phyloP scores from a whole-genome alignment of 73 alveolate species.

The Stentor roeselii region DNA sequence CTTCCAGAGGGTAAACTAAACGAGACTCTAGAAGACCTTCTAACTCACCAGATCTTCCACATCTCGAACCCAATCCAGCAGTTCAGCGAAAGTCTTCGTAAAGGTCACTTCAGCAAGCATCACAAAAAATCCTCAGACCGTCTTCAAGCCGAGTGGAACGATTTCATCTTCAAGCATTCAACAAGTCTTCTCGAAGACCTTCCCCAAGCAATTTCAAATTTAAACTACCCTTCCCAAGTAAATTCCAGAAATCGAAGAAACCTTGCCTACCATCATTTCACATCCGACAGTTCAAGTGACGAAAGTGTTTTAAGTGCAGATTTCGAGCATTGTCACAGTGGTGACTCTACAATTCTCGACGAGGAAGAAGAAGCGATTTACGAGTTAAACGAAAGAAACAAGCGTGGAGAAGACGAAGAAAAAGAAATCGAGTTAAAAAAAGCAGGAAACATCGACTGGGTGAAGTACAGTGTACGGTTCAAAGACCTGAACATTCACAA shows the following conservation, averaged over 20 bases:
- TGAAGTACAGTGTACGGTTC: constrained; percentile 62
- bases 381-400: not conserved
- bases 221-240: not conserved
- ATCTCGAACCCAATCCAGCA: constrained; percentile 11
- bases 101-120: not conserved
- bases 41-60: constrained; percentile 24
- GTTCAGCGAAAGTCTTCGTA: constrained; percentile 6
- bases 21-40: constrained; percentile 10
- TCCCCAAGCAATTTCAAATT: not conserved
- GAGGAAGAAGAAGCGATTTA: constrained; percentile 25
- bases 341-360: constrained; percentile 14
- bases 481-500: constrained; percentile 77
- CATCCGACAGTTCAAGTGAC: constrained; percentile 21
- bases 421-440: constrained; percentile 23
- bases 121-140: not conserved
- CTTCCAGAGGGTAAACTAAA: not conserved
- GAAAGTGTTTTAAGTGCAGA: constrained; percentile 14
- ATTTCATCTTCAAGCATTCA: not conserved
- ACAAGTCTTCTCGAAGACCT: not conserved
- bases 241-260: not conserved
- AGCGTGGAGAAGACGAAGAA: constrained; percentile 18
- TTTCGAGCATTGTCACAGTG: constrained; percentile 5
- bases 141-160: not conserved
- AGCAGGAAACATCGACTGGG: constrained; percentile 40
- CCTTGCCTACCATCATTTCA: not conserved